These are phyloP conservation scores for Penicillium coffeae DNA, from an alignment of 495 filamentous ascomycete species.

Conservation along the genomic window DNA sequence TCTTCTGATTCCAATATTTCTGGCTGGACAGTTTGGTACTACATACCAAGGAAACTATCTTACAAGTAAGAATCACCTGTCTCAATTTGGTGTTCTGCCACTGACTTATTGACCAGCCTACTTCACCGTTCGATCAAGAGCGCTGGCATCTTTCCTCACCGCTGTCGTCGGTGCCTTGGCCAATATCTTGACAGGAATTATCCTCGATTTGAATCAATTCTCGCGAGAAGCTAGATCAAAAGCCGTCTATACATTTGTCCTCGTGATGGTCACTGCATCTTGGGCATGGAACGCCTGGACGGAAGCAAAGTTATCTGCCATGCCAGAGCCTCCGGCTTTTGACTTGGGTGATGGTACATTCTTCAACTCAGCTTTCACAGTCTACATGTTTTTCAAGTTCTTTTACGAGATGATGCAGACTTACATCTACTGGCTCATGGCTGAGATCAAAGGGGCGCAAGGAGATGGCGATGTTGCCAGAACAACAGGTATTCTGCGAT, in stretches of 20 bases:
- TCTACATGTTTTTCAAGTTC: constrained; percentile 21
- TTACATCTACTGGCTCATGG: constrained; percentile 31
- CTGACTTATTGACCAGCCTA: constrained; percentile 46
- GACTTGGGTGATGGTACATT: constrained; percentile 18
- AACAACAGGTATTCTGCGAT: constrained; percentile 45
- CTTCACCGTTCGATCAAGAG: constrained; percentile 53
- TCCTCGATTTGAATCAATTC: constrained; percentile 40
- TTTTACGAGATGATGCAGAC: constrained; percentile 48
- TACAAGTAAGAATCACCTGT: constrained; percentile 22
- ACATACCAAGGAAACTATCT: constrained; percentile 58
- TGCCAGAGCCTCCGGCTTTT: constrained; percentile 13
- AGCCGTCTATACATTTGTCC: constrained; percentile 11
- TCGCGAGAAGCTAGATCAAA: constrained; percentile 15
- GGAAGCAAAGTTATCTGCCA: constrained; percentile 15
- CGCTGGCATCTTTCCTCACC: constrained; percentile 48
- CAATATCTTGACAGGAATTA: constrained; percentile 45
- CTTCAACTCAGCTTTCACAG: constrained; percentile 19
- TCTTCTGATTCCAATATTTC: constrained; percentile 50
- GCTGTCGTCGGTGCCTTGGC: constrained; percentile 42
- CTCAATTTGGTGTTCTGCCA: too few relatives aligned
- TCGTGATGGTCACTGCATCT: constrained; percentile 15
- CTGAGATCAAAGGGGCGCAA: constrained; percentile 20
- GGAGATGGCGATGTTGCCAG: constrained; percentile 44
- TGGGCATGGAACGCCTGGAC: constrained; percentile 17
- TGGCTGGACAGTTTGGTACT: constrained; percentile 52